Base-by-base conservation (phyloP, 1,139 yeast genomes). In the Groenewaldozyma auringiensis region DNA sequence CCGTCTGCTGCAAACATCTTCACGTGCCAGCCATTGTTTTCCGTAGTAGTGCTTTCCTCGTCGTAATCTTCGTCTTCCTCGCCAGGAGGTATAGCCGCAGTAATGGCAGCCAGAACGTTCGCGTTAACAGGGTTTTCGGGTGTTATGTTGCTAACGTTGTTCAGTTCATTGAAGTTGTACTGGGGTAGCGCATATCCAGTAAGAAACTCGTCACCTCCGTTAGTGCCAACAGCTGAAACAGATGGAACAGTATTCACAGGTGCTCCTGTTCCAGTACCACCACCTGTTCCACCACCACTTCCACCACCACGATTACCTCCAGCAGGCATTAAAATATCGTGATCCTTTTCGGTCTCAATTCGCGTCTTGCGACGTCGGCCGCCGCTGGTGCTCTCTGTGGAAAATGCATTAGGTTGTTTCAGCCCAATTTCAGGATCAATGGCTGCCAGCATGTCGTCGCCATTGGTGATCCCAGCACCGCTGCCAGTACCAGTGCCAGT, bases 401-500 rank as follows among this genome's bases (percentile, higher is more conserved):
- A 32, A 29, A 8, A 37, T 16, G 35, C 47, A 3, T 21, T 40
- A 13, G 45, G 27, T 21, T 16, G 22, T n/a, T 31, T 42, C 44
- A 34, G 20, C 8, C 46, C 43, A 16, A 52, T 52, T 38, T 48
- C 47, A 4, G 55, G 55, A 35, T 52, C 55, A 18, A 52, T 52
- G 21, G 51, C 54, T 14, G 43, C 43, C 11, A 25, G 29, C 29
- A 25, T 25, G 11, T 25, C 29, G 11, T 25, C 29, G n/a, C n/a
- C n/a, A n/a, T n/a, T n/a, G n/a, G 37, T 46, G 46, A 13, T 25
- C 21, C 41, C 43, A 21, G 17, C 41, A 48, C 21, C 46, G 46
- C 13, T 40, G 50, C 35, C 41, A 48, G 22, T 49, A 53, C 27
- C 44, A 46, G 35, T 50, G 50, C 22, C 42, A 49, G 35, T 47